These are phyloP conservation scores for Colletotrichum tofieldiae DNA, from an alignment of 2,329 filamentous ascomycete species.

Conservation along the genomic window DNA sequence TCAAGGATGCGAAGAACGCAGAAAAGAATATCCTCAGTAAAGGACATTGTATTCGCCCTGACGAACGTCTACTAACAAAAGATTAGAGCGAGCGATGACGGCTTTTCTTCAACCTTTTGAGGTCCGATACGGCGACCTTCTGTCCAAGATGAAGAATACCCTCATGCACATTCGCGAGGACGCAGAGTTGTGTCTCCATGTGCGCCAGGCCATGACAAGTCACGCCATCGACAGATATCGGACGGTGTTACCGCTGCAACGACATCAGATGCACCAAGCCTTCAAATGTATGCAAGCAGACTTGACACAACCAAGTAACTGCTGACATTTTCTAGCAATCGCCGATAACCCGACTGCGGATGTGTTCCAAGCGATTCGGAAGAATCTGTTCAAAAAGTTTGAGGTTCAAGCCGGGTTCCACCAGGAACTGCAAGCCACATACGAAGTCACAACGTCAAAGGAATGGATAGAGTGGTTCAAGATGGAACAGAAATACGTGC, in stretches of 20 bases:
- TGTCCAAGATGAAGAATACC: slow-evolving; percentile 41
- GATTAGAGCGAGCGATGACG: slow-evolving; percentile 23
- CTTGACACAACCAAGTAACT: not conserved
- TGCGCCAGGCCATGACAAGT: slow-evolving; percentile 39
- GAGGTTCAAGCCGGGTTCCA: slow-evolving; percentile 47
- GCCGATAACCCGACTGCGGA: slow-evolving; percentile 32
- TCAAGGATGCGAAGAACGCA: slow-evolving; percentile 45
- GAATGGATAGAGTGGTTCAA: slow-evolving; percentile 49
- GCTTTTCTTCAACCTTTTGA: slow-evolving; percentile 42
- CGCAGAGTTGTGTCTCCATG: slow-evolving; percentile 41
- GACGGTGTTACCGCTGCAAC: slow-evolving; percentile 39
- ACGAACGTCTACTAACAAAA: not conserved
- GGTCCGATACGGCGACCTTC: slow-evolving; percentile 42
- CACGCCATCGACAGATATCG: slow-evolving; percentile 43
- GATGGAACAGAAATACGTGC: slow-evolving; percentile 48
- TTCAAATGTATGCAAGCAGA: slow-evolving; percentile 9
- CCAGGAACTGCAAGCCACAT: slow-evolving; percentile 47
- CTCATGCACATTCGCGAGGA: slow-evolving; percentile 42
- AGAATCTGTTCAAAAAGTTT: slow-evolving; percentile 46
- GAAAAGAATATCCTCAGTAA: slow-evolving; percentile 37
- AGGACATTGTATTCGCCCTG: not conserved
- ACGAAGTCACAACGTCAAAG: slow-evolving; percentile 47
- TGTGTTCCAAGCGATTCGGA: slow-evolving; percentile 44
- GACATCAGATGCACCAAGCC: slow-evolving; percentile 32
- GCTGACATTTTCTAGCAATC: slow-evolving; percentile 28